These are phyloP conservation scores for Elongisporangium prolatum DNA, from an alignment of 352 stramenopile species.

Conservation along the genomic window DNA sequence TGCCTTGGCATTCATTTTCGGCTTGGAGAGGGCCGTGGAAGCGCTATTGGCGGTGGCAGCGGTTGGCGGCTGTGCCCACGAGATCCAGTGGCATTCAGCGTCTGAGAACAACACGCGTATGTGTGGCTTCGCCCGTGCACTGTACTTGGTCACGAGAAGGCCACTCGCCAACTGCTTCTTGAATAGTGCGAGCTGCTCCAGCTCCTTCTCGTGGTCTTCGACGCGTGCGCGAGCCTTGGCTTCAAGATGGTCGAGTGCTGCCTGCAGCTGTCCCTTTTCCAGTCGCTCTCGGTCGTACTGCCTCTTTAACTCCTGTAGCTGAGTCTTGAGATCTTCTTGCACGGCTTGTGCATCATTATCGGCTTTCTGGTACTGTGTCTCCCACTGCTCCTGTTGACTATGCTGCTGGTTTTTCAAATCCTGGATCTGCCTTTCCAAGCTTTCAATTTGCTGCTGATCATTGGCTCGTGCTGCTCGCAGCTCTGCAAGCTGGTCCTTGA, in stretches of 20 bases:
- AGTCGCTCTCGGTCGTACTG: slow-evolving; percentile 15
- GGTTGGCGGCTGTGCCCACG: slow-evolving; percentile 36
- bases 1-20: slow-evolving; percentile 36
- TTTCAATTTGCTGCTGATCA: slow-evolving; percentile 11
- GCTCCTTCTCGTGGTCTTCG: slow-evolving; percentile 28
- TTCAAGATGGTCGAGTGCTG: slow-evolving; percentile 29
- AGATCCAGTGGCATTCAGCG: slow-evolving; percentile 50
- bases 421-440: slow-evolving; percentile 13
- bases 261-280: slow-evolving; percentile 24
- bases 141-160: slow-evolving; percentile 55
- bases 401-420: neutral
- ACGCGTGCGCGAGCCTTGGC: slow-evolving; percentile 15
- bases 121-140: slow-evolving; percentile 36
- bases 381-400: slow-evolving; percentile 15
- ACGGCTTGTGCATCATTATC: slow-evolving; percentile 11
- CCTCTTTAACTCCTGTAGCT: slow-evolving; percentile 19
- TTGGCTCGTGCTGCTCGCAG: slow-evolving; percentile 8
- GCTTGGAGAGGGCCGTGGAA: slow-evolving; percentile 19
- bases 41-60: slow-evolving; percentile 2
- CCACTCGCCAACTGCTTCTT: slow-evolving; percentile 50
- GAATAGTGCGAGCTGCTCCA: slow-evolving; percentile 42
- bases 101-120: slow-evolving; percentile 51
- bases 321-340: slow-evolving; percentile 14
- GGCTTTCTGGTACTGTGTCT: slow-evolving; percentile 11
- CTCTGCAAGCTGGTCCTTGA: slow-evolving; percentile 18